These are phyloP conservation scores for Saururus chinensis DNA, from an alignment of 164 flowering plant genomes.

Conservation along the genomic window DNA sequence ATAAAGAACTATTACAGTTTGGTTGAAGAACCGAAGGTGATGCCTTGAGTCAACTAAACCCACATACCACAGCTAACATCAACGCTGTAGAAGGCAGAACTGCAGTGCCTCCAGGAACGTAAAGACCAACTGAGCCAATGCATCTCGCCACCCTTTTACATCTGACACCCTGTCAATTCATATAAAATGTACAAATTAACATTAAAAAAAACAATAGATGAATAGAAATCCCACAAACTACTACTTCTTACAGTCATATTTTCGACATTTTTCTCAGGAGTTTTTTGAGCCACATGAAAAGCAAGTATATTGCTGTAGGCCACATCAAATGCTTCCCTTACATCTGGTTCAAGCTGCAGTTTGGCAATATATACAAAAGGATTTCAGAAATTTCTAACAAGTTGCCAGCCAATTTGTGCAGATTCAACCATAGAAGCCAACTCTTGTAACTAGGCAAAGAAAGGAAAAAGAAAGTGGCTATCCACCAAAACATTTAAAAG, in stretches of 20 bases:
- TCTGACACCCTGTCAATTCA: slow-evolving; percentile 58
- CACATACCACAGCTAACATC: slow-evolving; percentile 88
- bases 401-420: not conserved
- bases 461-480: too few species aligned
- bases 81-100: slow-evolving; percentile 96
- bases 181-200: slow-evolving; percentile 3
- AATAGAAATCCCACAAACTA: not conserved
- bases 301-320: slow-evolving; percentile 89
- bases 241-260: slow-evolving; percentile 65
- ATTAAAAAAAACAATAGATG: not conserved
- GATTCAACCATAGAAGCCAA: too few species aligned
- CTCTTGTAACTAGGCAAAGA: too few species aligned
- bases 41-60: not conserved
- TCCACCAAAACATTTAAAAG: too few species aligned
- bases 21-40: slow-evolving; percentile 5
- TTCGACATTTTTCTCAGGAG: slow-evolving; percentile 64
- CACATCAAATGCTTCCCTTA: slow-evolving; percentile 85
- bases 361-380: not conserved
- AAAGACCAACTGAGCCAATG: slow-evolving; percentile 87
- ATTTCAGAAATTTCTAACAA: not conserved
- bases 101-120: slow-evolving; percentile 99
- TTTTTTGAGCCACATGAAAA: slow-evolving; percentile 83
- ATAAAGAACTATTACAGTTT: slow-evolving; percentile 3
- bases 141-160: slow-evolving; percentile 89
- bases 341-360: slow-evolving; percentile 62